Evolutionary conservation across 2,329 filamentous ascomycete genomes (phyloP).

Genomic region (Aureobasidium sp.): DNA sequence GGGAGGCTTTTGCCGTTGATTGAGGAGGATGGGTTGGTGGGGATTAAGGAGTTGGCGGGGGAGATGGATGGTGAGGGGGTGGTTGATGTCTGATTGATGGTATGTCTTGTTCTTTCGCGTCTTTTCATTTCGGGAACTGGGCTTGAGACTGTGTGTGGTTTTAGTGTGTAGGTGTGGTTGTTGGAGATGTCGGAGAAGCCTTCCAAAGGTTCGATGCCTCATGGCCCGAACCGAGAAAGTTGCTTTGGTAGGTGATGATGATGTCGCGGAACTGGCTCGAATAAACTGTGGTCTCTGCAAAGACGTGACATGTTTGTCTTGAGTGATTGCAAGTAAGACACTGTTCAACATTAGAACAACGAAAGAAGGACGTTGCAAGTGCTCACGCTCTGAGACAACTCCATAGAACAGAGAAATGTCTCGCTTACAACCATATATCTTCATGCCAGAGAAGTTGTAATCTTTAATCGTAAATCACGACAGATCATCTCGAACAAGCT

Average conservation of each 20-base stretch:
- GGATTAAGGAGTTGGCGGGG: no score
- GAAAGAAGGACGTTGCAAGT: background rate
- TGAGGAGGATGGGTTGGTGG: background rate
- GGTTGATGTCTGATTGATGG: no score
- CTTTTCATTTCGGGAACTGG: no score
- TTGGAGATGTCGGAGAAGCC: no score
- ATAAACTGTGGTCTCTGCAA: no score
- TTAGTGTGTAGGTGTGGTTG: no score
- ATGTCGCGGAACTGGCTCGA: no score
- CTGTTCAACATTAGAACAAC: background rate
- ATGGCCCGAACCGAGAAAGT: no score
- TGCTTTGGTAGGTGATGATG: background rate
- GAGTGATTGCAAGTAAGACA: background rate
- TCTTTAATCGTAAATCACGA: background rate
- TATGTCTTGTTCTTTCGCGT: no score
- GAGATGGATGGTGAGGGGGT: no score
- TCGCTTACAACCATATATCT: background rate
- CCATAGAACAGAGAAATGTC: background rate
- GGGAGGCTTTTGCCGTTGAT: background rate
- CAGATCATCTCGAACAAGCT: background rate
- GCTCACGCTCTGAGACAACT: background rate
- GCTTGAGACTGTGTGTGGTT: no score
- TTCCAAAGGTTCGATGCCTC: no score
- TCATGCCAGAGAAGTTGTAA: background rate
- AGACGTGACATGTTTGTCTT: background rate